Evolutionary conservation across 257 asterid species (phyloP), one percentile per base, ranked within the genome.

Genomic region (Nemophila menziesii): DNA sequence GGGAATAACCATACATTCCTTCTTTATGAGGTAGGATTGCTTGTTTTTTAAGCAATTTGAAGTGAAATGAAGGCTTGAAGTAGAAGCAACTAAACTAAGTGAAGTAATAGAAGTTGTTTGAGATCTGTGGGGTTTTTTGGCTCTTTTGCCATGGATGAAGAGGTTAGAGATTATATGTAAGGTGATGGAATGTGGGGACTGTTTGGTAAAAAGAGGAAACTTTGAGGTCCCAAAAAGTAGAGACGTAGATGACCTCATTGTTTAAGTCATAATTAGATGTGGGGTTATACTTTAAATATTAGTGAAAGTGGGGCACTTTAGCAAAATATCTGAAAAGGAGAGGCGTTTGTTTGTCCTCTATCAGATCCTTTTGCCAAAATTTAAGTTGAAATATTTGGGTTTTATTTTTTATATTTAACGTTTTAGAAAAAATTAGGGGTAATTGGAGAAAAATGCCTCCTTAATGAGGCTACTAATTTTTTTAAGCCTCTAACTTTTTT

Each of bases 1-100:
- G 80, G 63, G 92, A 69, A 76, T 75, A 76, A 51, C 81, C 84
- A 75, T 78, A 70, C 78, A 82, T 75, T 66, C 79, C 60, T 58
- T 43, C 5, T 53, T 46, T 57, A 49, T 37, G 12, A 39, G 56
- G 67, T 66, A 33, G 56, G 37, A 39, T 68, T 46, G 75, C 85
- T 77, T 74, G 63, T 50, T 70, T 63, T 57, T 70, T 52, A 79
- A 75, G 85, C 79, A 51, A 73, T 49, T 20, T 46, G 50, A 53
- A 37, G 23, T 3, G 27, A 15, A 19, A 19, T 43, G 42, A 61
- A 65, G 56, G 44, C 74, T 73, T 82, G 72, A 43, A 44, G 44
- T 38, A 65, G 71, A 78, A 75, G 93, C 70, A 59, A 65, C 49
- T 39, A 44, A 44, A 45, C n/a, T n/a, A 23, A 29, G 41, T 40